phyloP scores from a whole-genome alignment of 2,329 filamentous ascomycete genomes.

The Colletotrichum tabaci region DNA sequence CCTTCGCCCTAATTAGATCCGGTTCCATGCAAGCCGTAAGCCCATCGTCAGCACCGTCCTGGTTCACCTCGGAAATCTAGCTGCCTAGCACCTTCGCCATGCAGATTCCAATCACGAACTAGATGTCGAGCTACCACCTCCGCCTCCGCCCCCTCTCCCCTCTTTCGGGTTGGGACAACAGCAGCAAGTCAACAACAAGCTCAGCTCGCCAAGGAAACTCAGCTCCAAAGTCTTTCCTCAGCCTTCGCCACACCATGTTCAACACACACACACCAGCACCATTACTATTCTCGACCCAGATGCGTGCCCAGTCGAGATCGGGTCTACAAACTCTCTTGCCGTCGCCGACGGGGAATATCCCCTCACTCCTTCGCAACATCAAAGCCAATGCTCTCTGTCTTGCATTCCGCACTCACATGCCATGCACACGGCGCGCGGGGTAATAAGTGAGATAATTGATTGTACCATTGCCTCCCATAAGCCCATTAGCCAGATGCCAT shows the following conservation, averaged over 20 bases:
- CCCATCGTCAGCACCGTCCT: slow-evolving; percentile 27
- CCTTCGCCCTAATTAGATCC: slow-evolving; percentile 31
- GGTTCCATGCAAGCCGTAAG: slow-evolving; percentile 37
- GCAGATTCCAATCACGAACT: not conserved
- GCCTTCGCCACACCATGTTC: not conserved
- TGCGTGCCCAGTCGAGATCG: not conserved
- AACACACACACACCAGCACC: not conserved
- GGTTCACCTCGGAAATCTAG: not conserved
- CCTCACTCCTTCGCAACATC: not conserved
- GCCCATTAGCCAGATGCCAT: too few relatives aligned
- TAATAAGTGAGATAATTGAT: too few relatives aligned
- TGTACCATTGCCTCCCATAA: too few relatives aligned
- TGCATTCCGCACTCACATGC: slow-evolving; percentile 4
- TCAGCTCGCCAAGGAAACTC: slow-evolving; percentile 15
- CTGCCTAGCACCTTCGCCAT: slow-evolving; percentile 3
- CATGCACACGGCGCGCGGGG: not conserved
- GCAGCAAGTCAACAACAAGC: not conserved
- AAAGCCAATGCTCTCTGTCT: not conserved
- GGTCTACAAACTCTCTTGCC: not conserved
- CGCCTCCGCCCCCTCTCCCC: too few relatives aligned
- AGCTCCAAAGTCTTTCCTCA: not conserved
- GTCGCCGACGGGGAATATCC: slow-evolving; percentile 1
- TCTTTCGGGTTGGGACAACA: too few relatives aligned
- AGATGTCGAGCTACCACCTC: not conserved
- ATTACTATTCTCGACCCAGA: not conserved